Evolutionary conservation across 768 basidiomycete genomes (phyloP), one percentile per base, ranked within the genome.

Genomic region (Mycena vulgaris): DNA sequence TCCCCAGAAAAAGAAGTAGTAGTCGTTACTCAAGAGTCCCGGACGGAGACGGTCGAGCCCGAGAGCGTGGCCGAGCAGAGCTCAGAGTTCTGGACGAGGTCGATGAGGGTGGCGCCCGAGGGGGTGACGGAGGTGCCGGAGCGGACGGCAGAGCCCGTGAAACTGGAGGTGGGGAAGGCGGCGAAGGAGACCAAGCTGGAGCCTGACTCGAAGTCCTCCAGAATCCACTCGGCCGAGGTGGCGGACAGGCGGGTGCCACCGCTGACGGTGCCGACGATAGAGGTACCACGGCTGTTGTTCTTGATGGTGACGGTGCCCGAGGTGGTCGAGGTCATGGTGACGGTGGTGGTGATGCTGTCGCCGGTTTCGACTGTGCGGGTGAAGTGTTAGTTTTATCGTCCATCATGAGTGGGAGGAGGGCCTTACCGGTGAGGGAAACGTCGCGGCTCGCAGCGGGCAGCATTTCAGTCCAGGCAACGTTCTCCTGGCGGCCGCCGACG

Each of bases 41-140:
- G 23, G 47, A 69, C 37, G 52, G 53, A 49, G 51, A 69, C 48
- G 48, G 68, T 69, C 55, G 62, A 19, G 55, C 68, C 68, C 56
- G 68, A 69, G 62, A 69, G 33, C 45, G 68, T 69, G 55, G 62
- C 68, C 56, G 68, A 69, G 68, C 68, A 69, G 62, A 69, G 68
- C 68, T 63, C 62, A 47, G 62, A 64, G 68, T 52, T 69, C 68
- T 69, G 68, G 35, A 59, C 62, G 31, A 69, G 39, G 62, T 69
- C 62, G 56, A 69, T 69, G 49, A 69, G 68, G 47, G 68, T 69
- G 45, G 68, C 45, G 27, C 27, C 10, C 40, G 68, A 40, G 45
- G 68, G 68, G 62, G 35, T 63, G 68, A 59, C 56, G 63, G 45
- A 30, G 35, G 61, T 63, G 47, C 68, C 68, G 49, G 68, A 69